Percentiles rank a stretch among this genome's conserved stretches.
These are phyloP conservation scores for Benincasa hispida DNA, from an alignment of 306 rosid genomes.

Conservation along the genomic window DNA sequence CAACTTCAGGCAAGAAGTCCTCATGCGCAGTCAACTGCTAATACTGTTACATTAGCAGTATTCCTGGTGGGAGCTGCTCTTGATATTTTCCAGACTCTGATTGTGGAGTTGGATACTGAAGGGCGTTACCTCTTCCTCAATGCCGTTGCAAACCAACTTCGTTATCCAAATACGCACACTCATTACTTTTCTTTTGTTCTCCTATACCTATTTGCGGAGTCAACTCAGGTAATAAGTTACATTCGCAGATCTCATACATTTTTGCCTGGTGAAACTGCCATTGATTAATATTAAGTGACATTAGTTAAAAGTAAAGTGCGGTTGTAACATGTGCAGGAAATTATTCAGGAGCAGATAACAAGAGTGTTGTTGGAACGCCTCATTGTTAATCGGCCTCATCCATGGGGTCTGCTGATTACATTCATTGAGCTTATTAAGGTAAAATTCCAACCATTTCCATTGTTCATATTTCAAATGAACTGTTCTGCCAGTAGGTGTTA, in stretches of 20 bases:
- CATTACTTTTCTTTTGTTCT: conserved; percentile 95
- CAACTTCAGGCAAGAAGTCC: conserved; percentile 69
- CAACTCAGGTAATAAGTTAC: conserved; percentile 51
- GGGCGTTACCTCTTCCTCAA: conserved; percentile 96
- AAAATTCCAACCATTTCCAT: not conserved
- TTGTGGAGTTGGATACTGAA: conserved; percentile 76
- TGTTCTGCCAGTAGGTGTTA: too few relatives aligned
- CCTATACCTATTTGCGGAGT: conserved; percentile 80
- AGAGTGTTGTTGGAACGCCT: conserved; percentile 91
- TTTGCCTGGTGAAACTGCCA: not conserved
- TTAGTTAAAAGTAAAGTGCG: not conserved
- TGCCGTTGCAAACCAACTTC: conserved; percentile 94
- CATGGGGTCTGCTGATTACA: conserved; percentile 98
- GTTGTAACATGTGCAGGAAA: conserved; percentile 48
- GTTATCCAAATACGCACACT: conserved; percentile 94
- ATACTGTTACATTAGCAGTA: conserved; percentile 49
- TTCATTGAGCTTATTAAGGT: conserved; percentile 59
- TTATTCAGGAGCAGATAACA: conserved; percentile 94
- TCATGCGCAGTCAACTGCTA: conserved; percentile 51
- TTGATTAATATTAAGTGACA: not conserved
- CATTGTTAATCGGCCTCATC: conserved; percentile 94
- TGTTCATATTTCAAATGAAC: too few relatives aligned
- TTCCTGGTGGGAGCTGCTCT: conserved; percentile 85
- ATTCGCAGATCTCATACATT: not conserved
- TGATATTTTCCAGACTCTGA: conserved; percentile 73